Conservation (phyloP, 805 yeast species). For the Cyberlindnera samutprakarnensis region DNA sequence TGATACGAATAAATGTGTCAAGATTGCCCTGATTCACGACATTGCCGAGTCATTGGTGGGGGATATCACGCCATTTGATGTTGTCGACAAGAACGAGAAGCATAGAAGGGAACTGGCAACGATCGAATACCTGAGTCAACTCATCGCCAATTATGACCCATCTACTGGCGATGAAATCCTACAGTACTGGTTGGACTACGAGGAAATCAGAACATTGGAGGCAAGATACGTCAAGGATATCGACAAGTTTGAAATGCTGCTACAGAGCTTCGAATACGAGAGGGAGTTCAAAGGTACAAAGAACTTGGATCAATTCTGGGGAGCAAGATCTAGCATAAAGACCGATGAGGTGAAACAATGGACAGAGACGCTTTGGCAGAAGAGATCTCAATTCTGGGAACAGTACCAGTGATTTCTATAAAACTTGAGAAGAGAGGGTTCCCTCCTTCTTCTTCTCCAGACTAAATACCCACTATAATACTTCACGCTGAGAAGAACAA, state of each 20-base stretch:
- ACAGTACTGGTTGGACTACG: constrained; percentile 84
- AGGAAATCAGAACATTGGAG: constrained; percentile 70
- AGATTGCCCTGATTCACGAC: constrained; percentile 87
- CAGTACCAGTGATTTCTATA: constrained; percentile 5
- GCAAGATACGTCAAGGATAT: constrained; percentile 90
- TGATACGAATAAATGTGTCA: constrained; percentile 63
- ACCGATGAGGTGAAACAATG: constrained; percentile 63
- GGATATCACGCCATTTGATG: constrained; percentile 82
- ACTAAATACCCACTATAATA: no score
- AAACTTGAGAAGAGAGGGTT: no score
- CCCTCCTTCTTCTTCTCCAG: no score
- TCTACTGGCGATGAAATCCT: constrained; percentile 55
- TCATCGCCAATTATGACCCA: constrained; percentile 59
- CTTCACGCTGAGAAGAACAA: constrained; percentile 25
- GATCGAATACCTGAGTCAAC: constrained; percentile 52
- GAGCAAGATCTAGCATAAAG: constrained; percentile 54
- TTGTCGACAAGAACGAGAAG: constrained; percentile 70
- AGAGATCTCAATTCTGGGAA: constrained; percentile 38
- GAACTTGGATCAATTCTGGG: constrained; percentile 63
- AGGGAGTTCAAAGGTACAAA: constrained; percentile 47
- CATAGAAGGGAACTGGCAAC: constrained; percentile 74
- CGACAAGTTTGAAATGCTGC: constrained; percentile 82
- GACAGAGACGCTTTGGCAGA: constrained; percentile 49
- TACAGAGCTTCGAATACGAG: constrained; percentile 82
- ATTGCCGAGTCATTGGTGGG: constrained; percentile 93